These are phyloP conservation scores for Russula griseocarnosa DNA, from an alignment of 768 basidiomycete species.

Conservation along the genomic window DNA sequence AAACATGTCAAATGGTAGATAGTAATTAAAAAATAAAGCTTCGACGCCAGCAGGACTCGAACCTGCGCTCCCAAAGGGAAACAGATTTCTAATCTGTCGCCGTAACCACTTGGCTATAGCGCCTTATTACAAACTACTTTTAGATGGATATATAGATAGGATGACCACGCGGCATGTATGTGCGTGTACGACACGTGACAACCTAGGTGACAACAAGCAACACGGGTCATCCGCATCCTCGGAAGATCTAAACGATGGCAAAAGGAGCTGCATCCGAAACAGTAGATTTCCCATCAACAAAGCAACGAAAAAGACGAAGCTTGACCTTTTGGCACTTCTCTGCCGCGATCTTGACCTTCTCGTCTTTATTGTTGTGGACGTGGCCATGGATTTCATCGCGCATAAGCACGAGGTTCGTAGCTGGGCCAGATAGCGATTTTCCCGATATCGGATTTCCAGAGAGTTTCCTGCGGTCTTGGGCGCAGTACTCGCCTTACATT, in stretches of 20 bases:
- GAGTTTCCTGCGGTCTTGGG: constrained; percentile 40
- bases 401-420: constrained; percentile 37
- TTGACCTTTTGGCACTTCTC: neutral
- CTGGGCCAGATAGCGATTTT: neutral
- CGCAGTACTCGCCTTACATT: constrained; percentile 58
- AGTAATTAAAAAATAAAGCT: constrained; percentile 3
- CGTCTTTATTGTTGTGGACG: constrained; percentile 3
- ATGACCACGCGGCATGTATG: neutral
- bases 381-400: constrained; percentile 28
- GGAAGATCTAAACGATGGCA: neutral
- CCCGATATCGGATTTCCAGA: constrained; percentile 23
- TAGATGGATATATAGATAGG: neutral
- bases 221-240: too few species aligned
- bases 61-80: constrained; percentile 30
- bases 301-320: neutral
- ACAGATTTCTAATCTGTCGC: constrained; percentile 64
- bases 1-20: neutral
- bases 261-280: neutral
- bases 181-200: too few species aligned
- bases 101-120: constrained; percentile 79
- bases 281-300: neutral
- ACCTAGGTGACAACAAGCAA: neutral
- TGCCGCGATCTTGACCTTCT: neutral
- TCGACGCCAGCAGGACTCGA: constrained; percentile 31
- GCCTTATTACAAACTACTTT: constrained; percentile 35